phyloP scores from a whole-genome alignment of 1,139 yeast genomes.

The Hyphopichia fennica region DNA sequence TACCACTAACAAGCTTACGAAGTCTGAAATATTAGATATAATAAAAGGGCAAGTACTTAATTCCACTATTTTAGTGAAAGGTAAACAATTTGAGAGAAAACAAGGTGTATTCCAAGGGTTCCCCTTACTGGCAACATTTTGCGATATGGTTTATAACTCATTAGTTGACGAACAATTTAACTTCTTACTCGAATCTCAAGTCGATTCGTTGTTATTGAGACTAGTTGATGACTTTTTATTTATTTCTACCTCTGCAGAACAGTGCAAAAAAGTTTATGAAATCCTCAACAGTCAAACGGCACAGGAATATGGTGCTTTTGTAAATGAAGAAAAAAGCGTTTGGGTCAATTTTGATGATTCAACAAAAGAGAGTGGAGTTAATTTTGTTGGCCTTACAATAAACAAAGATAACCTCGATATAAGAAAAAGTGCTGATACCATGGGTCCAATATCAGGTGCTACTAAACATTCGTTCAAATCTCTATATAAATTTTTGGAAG shows the following conservation, averaged over 20 bases:
- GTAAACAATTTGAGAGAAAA: constrained; percentile 36
- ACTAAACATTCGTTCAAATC: constrained; percentile 10
- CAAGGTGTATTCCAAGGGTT: constrained; percentile 89
- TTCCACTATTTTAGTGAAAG: constrained; percentile 15
- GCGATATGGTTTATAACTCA: constrained; percentile 72
- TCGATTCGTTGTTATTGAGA: constrained; percentile 50
- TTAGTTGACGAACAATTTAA: constrained; percentile 50
- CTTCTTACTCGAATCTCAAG: constrained; percentile 19
- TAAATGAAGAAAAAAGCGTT: constrained; percentile 58
- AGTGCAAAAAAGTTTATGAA: constrained; percentile 18
- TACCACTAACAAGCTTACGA: constrained; percentile 25
- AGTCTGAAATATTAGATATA: constrained; percentile 21
- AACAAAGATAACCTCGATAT: constrained; percentile 17
- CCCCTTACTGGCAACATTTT: constrained; percentile 70
- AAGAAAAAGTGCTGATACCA: constrained; percentile 7
- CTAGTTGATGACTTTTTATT: constrained; percentile 86
- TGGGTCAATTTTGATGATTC: constrained; percentile 12
- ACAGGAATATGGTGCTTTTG: constrained; percentile 55
- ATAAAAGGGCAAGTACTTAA: constrained; percentile 26
- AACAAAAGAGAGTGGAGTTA: constrained; percentile 8
- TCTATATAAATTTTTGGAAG: constrained; percentile 14
- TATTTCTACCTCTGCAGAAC: constrained; percentile 43
- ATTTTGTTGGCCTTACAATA: constrained; percentile 36
- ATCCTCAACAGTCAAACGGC: constrained; percentile 35
- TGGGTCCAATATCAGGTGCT: constrained; percentile 6